A percentile compares a stretch with the other conserved stretches of the same genome.
Evolutionary conservation across 352 stramenopile species (phyloP).

Genomic region (Phytophthora podocarpi): DNA sequence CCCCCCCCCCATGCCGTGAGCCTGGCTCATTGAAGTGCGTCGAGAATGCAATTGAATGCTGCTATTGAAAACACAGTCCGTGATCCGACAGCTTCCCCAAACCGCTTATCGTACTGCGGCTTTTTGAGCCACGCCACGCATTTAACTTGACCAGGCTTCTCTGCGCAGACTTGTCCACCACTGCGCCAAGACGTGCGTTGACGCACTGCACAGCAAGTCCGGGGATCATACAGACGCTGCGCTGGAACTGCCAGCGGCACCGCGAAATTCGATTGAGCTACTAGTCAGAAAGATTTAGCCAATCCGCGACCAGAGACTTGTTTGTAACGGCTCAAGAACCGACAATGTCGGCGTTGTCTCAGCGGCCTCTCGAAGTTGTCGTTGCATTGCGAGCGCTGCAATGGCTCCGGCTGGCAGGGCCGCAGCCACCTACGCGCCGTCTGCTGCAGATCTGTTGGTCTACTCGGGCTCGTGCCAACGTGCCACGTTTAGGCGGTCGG

Average conservation of each 20-base stretch:
- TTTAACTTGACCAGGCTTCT: not conserved
- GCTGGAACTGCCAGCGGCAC: constrained; percentile 16
- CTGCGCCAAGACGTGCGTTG: constrained; percentile 2
- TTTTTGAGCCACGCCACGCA: not conserved
- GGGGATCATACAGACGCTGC: constrained; percentile 24
- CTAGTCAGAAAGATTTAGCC: constrained; percentile 23
- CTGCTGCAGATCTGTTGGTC: constrained; percentile 20
- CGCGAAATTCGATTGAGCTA: constrained; percentile 15
- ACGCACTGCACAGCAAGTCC: constrained; percentile 26
- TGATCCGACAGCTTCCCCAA: not conserved
- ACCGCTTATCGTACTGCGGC: not conserved
- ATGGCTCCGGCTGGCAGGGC: constrained; percentile 16
- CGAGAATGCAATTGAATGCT: too few relatives aligned
- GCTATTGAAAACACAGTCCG: not conserved
- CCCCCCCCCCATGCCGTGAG: too few relatives aligned
- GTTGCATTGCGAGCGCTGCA: constrained; percentile 26
- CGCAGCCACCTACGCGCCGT: constrained; percentile 12
- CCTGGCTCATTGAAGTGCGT: constrained; percentile 1
- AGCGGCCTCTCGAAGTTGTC: constrained; percentile 26
- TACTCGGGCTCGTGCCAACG: not conserved
- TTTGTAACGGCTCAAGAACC: constrained; percentile 5
- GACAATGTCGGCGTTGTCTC: constrained; percentile 31
- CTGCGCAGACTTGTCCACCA: not conserved
- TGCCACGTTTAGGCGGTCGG: constrained; percentile 4
- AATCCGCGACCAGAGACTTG: constrained; percentile 1